A percentile compares a stretch with the other conserved stretches of the same genome.
Conservation (phyloP, 2,329 filamentous ascomycete species). For the Aureobasidium zeae region DNA sequence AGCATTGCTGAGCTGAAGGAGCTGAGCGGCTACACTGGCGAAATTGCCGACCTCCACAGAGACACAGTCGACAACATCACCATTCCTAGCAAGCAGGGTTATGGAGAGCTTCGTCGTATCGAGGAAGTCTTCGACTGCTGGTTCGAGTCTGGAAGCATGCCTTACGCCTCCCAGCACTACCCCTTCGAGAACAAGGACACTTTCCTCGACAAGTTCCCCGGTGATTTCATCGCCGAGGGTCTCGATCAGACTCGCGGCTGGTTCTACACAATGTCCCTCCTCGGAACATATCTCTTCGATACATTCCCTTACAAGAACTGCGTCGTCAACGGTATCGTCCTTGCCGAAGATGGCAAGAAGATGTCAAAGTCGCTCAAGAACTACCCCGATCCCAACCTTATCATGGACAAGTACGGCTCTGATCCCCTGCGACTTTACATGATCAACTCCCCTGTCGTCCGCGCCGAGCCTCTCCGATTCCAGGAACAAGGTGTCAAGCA, state of each 20-base stretch:
- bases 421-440: conserved; percentile 91
- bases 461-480: conserved; percentile 82
- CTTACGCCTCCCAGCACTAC: conserved; percentile 83
- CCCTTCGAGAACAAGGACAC: conserved; percentile 77
- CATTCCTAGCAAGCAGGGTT: conserved; percentile 81
- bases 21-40: conserved; percentile 75
- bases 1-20: conserved; percentile 76
- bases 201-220: conserved; percentile 74
- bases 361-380: conserved; percentile 98
- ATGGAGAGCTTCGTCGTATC: conserved; percentile 68
- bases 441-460: conserved; percentile 92
- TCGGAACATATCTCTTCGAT: conserved; percentile 81
- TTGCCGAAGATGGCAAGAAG: conserved; percentile 94
- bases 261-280: conserved; percentile 88
- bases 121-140: conserved; percentile 94
- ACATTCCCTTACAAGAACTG: conserved; percentile 86
- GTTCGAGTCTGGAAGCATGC: conserved; percentile 96
- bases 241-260: conserved; percentile 90
- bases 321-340: conserved; percentile 89
- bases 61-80: conserved; percentile 92
- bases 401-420: conserved; percentile 82
- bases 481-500: conserved; percentile 90
- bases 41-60: conserved; percentile 77
- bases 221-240: conserved; percentile 89
- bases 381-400: conserved; percentile 75